These are phyloP conservation scores for Penicillium soppii DNA, from an alignment of 495 filamentous ascomycete species.

Conservation along the genomic window DNA sequence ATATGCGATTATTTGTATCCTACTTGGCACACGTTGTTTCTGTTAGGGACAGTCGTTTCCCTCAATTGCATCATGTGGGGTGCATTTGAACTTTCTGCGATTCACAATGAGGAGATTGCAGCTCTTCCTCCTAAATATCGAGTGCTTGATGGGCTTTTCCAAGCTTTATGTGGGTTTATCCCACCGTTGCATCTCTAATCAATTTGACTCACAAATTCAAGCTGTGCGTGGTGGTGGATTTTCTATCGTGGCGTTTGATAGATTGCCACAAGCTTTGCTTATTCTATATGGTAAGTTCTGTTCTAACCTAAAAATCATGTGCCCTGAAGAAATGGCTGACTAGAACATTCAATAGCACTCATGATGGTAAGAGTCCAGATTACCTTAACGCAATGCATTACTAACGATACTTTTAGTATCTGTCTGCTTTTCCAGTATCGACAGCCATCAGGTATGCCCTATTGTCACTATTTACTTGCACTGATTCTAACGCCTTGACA, in stretches of 20 bases:
- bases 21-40: slow-evolving; percentile 71
- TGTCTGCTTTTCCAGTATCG: slow-evolving; percentile 59
- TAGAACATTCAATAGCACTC: slow-evolving; percentile 42
- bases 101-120: slow-evolving; percentile 62
- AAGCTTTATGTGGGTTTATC: slow-evolving; percentile 55
- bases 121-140: slow-evolving; percentile 53
- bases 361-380: slow-evolving; percentile 62
- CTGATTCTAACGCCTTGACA: slow-evolving; percentile 5
- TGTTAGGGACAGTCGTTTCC: slow-evolving; percentile 64
- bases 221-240: slow-evolving; percentile 82
- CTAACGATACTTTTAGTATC: slow-evolving; percentile 45
- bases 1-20: slow-evolving; percentile 78
- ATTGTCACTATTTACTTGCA: neutral
- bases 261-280: slow-evolving; percentile 68
- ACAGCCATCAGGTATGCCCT: slow-evolving; percentile 47
- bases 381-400: slow-evolving; percentile 1
- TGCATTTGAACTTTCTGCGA: slow-evolving; percentile 73
- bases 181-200: neutral
- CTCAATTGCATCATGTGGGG: slow-evolving; percentile 80
- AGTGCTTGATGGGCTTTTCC: slow-evolving; percentile 76
- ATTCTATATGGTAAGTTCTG: slow-evolving; percentile 57
- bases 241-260: slow-evolving; percentile 69
- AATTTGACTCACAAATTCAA: slow-evolving; percentile 15
- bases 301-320: neutral
- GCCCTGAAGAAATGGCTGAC: neutral